phyloP scores from a whole-genome alignment of 768 basidiomycete genomes.

The Harrya chromipes region DNA sequence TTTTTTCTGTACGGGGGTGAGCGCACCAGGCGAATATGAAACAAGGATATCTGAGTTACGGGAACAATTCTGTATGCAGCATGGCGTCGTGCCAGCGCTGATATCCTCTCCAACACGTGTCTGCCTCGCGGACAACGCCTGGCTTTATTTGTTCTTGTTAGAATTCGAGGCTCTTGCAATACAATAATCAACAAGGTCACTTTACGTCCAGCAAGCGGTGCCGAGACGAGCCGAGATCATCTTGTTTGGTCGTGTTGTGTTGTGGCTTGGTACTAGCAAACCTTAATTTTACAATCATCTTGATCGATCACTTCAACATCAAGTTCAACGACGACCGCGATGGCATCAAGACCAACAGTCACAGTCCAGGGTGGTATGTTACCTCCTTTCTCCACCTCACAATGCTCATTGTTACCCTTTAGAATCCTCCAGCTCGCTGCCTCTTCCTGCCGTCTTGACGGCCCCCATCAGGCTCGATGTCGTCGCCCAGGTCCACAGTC shows the following conservation, averaged over 20 bases:
- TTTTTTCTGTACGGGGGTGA: constrained; percentile 5
- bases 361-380: constrained; percentile 76
- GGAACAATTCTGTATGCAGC: constrained; percentile 6
- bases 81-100: constrained; percentile 12
- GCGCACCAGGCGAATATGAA: not conserved
- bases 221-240: too few relatives aligned
- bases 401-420: not conserved
- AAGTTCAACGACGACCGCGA: constrained; percentile 35
- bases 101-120: constrained; percentile 33
- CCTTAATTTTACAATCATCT: constrained; percentile 15
- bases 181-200: too few relatives aligned
- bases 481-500: constrained; percentile 98
- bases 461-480: constrained; percentile 99
- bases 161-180: constrained; percentile 2
- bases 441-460: constrained; percentile 93
- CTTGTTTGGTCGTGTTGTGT: constrained; percentile 13
- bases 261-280: constrained; percentile 32
- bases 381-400: not conserved
- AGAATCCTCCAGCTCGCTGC: constrained; percentile 87
- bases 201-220: too few relatives aligned
- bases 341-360: constrained; percentile 94
- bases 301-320: constrained; percentile 33
- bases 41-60: constrained; percentile 18
- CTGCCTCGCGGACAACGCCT: constrained; percentile 26
- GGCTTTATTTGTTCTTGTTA: constrained; percentile 31